Percentiles rank a stretch among this genome's conserved stretches.
These are phyloP conservation scores for Ustilago vetiveriae DNA, from an alignment of 1,284 basidiomycete genomes.

Conservation along the genomic window DNA sequence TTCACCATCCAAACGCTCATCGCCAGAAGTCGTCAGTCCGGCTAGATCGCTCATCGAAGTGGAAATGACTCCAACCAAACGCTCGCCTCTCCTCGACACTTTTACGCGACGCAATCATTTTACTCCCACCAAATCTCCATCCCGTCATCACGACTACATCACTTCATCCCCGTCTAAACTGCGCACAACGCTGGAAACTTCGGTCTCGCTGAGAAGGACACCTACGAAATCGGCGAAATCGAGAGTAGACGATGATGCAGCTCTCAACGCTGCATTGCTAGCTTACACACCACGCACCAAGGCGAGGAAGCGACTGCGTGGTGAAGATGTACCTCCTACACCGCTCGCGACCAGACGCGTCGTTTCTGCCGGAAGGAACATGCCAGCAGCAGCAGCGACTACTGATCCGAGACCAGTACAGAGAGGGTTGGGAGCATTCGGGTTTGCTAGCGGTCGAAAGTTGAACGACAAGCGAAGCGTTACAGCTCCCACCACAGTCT, in stretches of 20 bases:
- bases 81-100: slow-evolving; percentile 14
- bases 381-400: background rate
- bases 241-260: slow-evolving; percentile 10
- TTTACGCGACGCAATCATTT: slow-evolving; percentile 4
- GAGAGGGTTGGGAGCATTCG: slow-evolving; percentile 18
- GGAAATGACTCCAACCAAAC: slow-evolving; percentile 39
- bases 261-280: slow-evolving; percentile 16
- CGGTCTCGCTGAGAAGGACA: slow-evolving; percentile 6
- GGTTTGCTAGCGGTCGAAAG: slow-evolving; percentile 21
- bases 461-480: background rate
- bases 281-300: slow-evolving; percentile 58
- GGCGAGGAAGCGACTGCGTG: slow-evolving; percentile 57
- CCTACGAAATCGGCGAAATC: slow-evolving; percentile 6
- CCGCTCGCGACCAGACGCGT: slow-evolving; percentile 12
- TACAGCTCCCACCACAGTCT: background rate
- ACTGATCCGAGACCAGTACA: slow-evolving; percentile 16
- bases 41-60: slow-evolving; percentile 35
- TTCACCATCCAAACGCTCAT: slow-evolving; percentile 14
- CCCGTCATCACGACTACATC: slow-evolving; percentile 13
- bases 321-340: slow-evolving; percentile 56
- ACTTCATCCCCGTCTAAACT: slow-evolving; percentile 29
- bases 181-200: slow-evolving; percentile 13
- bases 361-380: background rate
- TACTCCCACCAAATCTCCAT: slow-evolving; percentile 13
- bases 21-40: slow-evolving; percentile 12